Evolutionary conservation across 805 yeast genomes (phyloP).

Genomic region (Candida broadrunensis): DNA sequence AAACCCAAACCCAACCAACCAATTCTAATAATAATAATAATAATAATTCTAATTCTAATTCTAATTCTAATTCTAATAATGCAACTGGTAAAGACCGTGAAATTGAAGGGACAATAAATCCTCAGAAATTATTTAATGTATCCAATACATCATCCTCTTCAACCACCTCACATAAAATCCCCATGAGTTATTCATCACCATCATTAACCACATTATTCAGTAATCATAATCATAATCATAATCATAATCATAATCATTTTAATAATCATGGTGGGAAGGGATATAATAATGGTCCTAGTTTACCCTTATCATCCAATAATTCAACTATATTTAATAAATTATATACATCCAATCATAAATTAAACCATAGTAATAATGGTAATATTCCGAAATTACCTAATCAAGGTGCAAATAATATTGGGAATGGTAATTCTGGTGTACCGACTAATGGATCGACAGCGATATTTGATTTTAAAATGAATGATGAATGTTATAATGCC

Average conservation of each 20-base stretch:
- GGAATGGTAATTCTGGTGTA: constrained; percentile 1
- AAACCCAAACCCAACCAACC: no score
- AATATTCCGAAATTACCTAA: not conserved
- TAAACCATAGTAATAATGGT: no score
- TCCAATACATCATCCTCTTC: no score
- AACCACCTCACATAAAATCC: constrained; percentile 4
- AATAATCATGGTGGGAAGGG: no score
- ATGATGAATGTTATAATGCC: constrained; percentile 39
- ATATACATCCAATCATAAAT: not conserved
- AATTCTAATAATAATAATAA: no score
- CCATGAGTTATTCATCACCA: constrained; percentile 14
- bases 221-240: not conserved
- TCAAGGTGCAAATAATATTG: not conserved
- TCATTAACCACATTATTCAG: constrained; percentile 11
- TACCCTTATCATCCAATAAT: no score
- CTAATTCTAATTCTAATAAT: not conserved
- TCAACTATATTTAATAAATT: no score
- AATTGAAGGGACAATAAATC: constrained; percentile 28
- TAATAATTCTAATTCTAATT: not conserved
- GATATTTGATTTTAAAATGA: constrained; percentile 26
- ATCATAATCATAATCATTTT: not conserved
- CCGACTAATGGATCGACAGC: not conserved
- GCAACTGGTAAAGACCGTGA: not conserved
- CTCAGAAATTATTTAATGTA: constrained; percentile 20
- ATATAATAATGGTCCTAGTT: no score